These are phyloP conservation scores for Mucor saturninus DNA, from an alignment of 371 early-diverging fungal species.

Conservation along the genomic window DNA sequence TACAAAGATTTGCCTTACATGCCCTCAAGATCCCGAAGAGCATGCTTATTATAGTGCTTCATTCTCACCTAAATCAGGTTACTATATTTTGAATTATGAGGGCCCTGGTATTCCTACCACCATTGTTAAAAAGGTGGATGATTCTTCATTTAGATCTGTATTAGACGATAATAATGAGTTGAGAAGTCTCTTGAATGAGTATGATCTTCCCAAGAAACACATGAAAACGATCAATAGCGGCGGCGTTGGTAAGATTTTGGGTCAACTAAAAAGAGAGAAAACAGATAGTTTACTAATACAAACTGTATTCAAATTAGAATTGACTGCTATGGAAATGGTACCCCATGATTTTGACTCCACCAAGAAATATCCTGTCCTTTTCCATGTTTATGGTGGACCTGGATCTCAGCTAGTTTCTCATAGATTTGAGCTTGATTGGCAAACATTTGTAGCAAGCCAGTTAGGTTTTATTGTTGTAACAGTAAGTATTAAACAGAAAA, in stretches of 20 bases:
- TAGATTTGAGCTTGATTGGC: conserved; percentile 74
- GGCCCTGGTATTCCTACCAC: conserved; percentile 93
- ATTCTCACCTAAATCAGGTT: conserved; percentile 79
- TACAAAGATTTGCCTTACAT: conserved; percentile 45
- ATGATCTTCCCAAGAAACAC: conserved; percentile 64
- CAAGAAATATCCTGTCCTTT: conserved; percentile 83
- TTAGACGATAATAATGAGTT: conserved; percentile 64
- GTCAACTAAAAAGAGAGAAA: background rate
- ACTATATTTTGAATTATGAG: conserved; percentile 76
- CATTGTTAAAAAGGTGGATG: conserved; percentile 61
- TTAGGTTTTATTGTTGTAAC: conserved; percentile 72
- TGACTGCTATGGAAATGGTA: conserved; percentile 84
- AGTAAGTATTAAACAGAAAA: conserved; percentile 30
- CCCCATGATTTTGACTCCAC: conserved; percentile 84
- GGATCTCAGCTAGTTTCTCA: conserved; percentile 84
- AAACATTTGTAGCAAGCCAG: conserved; percentile 69
- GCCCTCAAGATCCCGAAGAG: conserved; percentile 40
- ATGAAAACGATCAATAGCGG: conserved; percentile 62
- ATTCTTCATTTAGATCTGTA: conserved; percentile 52
- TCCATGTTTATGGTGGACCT: conserved; percentile 94
- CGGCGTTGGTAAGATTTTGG: conserved; percentile 47
- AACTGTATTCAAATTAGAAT: conserved; percentile 41
- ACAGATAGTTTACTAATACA: conserved; percentile 1
- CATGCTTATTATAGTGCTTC: conserved; percentile 74
- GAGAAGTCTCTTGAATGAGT: conserved; percentile 42